These are phyloP conservation scores for Entophlyctis helioformis DNA, from an alignment of 192 early-diverging fungal species.

Conservation along the genomic window DNA sequence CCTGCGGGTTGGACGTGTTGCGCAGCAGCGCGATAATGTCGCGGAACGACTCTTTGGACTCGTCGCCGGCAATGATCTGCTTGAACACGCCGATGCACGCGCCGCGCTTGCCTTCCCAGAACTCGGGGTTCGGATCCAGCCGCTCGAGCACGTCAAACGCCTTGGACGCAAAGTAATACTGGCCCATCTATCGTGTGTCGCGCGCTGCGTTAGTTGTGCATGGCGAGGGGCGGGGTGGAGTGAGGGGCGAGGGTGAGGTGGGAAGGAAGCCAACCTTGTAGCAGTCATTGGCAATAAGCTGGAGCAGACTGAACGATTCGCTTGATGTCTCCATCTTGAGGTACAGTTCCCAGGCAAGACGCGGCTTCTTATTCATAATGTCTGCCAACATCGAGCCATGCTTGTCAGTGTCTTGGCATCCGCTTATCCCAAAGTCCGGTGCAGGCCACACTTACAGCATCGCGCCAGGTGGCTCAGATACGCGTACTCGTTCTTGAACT, in stretches of 20 bases:
- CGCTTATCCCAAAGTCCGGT: not conserved
- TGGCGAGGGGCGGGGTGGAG: too few species aligned
- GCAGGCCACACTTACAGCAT: slow-evolving; percentile 40
- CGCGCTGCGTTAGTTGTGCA: too few species aligned
- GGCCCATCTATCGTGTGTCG: slow-evolving; percentile 20
- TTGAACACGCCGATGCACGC: slow-evolving; percentile 48
- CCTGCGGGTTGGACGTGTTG: slow-evolving; percentile 49
- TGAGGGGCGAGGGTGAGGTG: too few species aligned
- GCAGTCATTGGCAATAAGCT: slow-evolving; percentile 51
- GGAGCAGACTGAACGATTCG: slow-evolving; percentile 50
- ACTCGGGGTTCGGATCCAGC: slow-evolving; percentile 47
- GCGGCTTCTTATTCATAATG: slow-evolving; percentile 51
- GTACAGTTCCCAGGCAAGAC: slow-evolving; percentile 50
- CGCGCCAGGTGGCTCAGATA: slow-evolving; percentile 44
- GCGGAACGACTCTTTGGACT: slow-evolving; percentile 37
- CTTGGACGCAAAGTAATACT: slow-evolving; percentile 42
- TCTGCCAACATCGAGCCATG: slow-evolving; percentile 16
- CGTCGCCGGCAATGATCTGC: slow-evolving; percentile 31
- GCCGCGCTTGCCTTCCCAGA: slow-evolving; percentile 55
- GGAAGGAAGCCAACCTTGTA: slow-evolving; percentile 30
- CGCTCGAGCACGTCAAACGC: slow-evolving; percentile 53
- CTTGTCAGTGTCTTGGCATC: not conserved
- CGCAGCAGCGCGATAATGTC: slow-evolving; percentile 40
- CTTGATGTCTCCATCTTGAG: slow-evolving; percentile 55
- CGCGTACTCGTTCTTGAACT: slow-evolving; percentile 43